phyloP scores from a whole-genome alignment of 257 asterid genomes.

The Gynochthodes officinalis region DNA sequence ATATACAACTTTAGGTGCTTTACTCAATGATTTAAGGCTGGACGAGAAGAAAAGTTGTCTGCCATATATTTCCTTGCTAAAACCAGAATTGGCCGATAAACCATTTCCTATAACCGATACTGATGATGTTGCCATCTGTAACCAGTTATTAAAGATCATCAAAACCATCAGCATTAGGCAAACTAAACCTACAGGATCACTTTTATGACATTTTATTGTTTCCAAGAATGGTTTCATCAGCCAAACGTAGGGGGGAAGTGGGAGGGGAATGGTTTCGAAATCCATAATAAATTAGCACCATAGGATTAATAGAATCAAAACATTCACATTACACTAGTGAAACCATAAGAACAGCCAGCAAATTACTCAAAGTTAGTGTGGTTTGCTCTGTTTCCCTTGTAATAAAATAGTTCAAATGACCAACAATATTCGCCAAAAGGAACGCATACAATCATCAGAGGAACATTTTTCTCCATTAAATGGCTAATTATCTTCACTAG shows the following conservation, averaged over 20 bases:
- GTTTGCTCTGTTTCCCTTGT: background rate
- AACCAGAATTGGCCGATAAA: slow-evolving; percentile 37
- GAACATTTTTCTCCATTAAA: background rate
- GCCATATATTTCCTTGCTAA: slow-evolving; percentile 58
- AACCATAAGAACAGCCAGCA: background rate
- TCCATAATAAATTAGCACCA: background rate
- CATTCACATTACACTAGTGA: background rate
- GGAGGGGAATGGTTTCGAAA: background rate
- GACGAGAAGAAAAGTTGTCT: slow-evolving; percentile 44
- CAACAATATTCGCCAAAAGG: background rate
- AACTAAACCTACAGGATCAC: background rate
- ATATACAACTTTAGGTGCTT: slow-evolving; percentile 37
- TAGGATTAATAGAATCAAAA: background rate
- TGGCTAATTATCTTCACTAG: slow-evolving; percentile 4
- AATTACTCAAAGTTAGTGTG: background rate
- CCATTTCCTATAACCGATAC: slow-evolving; percentile 78
- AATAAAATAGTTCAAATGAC: background rate
- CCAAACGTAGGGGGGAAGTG: background rate
- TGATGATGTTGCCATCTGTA: slow-evolving; percentile 73
- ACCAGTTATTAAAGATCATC: background rate
- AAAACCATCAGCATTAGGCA: background rate
- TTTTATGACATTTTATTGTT: background rate
- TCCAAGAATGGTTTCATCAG: background rate
- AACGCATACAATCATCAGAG: background rate
- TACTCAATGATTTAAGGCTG: slow-evolving; percentile 43